Evolutionary conservation across 768 basidiomycete genomes (phyloP), one percentile per base, ranked within the genome.

Genomic region (Boletus fagicola): DNA sequence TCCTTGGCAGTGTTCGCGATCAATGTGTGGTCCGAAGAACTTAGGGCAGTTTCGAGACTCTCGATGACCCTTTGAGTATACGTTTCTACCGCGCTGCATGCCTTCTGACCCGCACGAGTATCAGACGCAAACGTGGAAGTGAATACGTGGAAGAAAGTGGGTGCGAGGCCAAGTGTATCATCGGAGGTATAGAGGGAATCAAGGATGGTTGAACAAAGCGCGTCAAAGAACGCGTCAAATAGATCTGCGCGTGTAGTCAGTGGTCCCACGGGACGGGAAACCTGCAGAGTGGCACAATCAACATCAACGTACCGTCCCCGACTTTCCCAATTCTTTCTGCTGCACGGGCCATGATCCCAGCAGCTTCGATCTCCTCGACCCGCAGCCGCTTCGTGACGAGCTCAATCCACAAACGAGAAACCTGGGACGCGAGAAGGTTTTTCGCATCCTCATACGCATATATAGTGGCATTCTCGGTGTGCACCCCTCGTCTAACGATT

Each of bases 221-320:
- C 66, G 4, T 68, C 71, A 80, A 86, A 87, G 2, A 78, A 80
- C 1, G 70, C 68, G 11, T 75, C 66, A 57, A 83, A 82, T n/a
- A 88, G 64, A 33, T 70, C 81, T 80, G 39, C 26, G 18, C 36
- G 52, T 20, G 30, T 12, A 20, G 33, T 49, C 38, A 68, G 53
- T 12, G 11, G 30, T 57, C 63, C 40, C 33, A 39, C 53, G 26
- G 26, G 75, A 77, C 70, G 54, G 59, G 38, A 44, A 44, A 61
- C 5, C 66, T 57, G 20, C 56, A 42, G 10, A 55, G 55, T 22
- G 46, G 53, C 7, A 54, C 22, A 35, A 85, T 54, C 10, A 10
- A 46, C 22, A 46, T 40, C 26, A 57, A 65, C 24, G 73, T 74
- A 64, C 80, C 79, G 5, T 75, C 77, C 5, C 87, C 59, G 10